Conservation (phyloP, 2,329 filamentous ascomycete genomes). For the Colletotrichum eremochloae region DNA sequence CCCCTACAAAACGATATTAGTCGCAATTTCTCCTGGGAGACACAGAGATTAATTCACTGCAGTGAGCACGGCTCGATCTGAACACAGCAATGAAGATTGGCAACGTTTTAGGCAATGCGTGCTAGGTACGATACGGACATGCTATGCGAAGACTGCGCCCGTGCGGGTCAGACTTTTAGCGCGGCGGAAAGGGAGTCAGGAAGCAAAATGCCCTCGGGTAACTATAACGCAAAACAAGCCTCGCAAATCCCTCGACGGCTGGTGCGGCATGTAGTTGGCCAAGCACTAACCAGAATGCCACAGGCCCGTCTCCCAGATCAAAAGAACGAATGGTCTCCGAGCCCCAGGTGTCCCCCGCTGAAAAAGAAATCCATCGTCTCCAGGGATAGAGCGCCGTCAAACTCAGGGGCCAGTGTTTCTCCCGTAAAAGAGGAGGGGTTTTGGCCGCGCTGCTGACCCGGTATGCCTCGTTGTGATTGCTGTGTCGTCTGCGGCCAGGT, state of each 20-base stretch:
- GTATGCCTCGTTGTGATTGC: constrained; percentile 1
- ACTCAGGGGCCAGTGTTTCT: constrained; percentile 25
- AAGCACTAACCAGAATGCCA: background rate
- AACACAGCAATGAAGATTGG: background rate
- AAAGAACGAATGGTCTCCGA: constrained; percentile 40
- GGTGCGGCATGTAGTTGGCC: background rate
- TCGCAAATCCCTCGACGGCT: background rate
- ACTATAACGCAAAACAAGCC: background rate
- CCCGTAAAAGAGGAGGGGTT: constrained; percentile 24
- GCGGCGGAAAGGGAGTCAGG: background rate
- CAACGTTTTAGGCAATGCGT: background rate
- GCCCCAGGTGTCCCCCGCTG: constrained; percentile 37
- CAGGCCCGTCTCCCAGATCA: background rate
- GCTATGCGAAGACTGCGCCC: background rate
- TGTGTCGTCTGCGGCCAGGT: constrained; percentile 22
- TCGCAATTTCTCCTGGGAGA: background rate
- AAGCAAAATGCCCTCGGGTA: background rate
- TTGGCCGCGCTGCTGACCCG: constrained; percentile 22
- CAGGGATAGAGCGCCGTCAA: constrained; percentile 30
- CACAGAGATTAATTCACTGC: background rate
- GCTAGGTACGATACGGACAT: background rate
- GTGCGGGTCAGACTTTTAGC: background rate
- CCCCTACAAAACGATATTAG: background rate
- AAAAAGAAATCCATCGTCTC: constrained; percentile 40
- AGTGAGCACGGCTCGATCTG: background rate